Percentiles rank a stretch among this genome's conserved stretches.
Evolutionary conservation across 176 grass and related monocot species (phyloP).

Genomic region (Cenchrus fungigraminus): DNA sequence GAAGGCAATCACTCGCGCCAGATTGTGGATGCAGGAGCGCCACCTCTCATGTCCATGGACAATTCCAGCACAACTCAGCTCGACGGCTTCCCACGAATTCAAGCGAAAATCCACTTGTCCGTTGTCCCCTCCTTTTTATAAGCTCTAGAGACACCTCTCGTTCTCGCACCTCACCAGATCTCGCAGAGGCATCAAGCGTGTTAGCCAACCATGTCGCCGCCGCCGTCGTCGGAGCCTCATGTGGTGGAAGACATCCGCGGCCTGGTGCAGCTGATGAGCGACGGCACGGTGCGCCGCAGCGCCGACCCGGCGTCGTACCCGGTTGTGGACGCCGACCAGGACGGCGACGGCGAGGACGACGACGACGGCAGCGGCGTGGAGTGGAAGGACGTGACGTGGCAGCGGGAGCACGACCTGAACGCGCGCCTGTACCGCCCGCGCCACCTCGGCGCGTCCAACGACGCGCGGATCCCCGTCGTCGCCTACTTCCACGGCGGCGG

Average conservation of each 20-base stretch:
- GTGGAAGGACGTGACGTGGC: constrained; percentile 53
- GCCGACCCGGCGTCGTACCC: constrained; percentile 2
- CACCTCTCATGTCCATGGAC: not conserved
- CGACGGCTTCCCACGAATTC: no score
- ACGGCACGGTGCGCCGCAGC: constrained; percentile 53
- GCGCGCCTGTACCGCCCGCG: constrained; percentile 41
- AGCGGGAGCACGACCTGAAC: constrained; percentile 19
- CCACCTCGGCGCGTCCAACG: constrained; percentile 2
- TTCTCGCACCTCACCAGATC: not conserved
- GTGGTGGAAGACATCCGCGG: constrained; percentile 50
- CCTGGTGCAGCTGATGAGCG: constrained; percentile 40
- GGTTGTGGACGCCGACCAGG: not conserved
- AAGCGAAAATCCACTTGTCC: not conserved
- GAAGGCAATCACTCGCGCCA: not conserved
- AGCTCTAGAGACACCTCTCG: not conserved
- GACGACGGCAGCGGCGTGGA: constrained; percentile 32
- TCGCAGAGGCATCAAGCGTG: not conserved
- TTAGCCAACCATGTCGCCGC: not conserved
- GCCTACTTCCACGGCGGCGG: constrained; percentile 63
- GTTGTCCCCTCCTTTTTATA: not conserved
- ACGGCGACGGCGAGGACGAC: not conserved
- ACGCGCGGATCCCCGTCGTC: constrained; percentile 36
- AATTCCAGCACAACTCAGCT: not conserved
- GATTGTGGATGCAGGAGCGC: no score
- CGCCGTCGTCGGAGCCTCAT: not conserved